Evolutionary conservation across 176 grass and related monocot genomes (phyloP), one percentile per base, ranked within the genome.

Genomic region (Dendrocalamus sinicus): DNA sequence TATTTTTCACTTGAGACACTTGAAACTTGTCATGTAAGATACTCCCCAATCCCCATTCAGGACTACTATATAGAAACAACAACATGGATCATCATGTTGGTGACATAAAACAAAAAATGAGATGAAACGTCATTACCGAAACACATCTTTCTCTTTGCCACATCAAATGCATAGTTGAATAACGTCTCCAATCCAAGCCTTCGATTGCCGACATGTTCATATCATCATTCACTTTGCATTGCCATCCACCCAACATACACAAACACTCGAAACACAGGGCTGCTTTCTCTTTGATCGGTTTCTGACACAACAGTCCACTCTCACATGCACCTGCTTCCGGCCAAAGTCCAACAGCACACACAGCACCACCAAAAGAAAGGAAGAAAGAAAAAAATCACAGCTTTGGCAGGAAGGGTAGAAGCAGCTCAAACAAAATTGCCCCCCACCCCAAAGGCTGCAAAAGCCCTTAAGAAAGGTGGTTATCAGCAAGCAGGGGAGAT

Each of bases 271-370:
- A 76, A 43, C 67, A 43, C 68, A 67, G 24, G 60, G 44, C 44
- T 78, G 61, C 45, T 41, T 44, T 12, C 70, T 41, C 78, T 82
- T 86, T 83, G 81, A 52, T 76, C 52, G 76, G 76, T 48, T n/a
- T 77, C 90, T 89, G 83, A 89, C 83, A 85, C 58, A 62, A 28
- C 70, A 89, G 83, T 71, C 77, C 89, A 59, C 76, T 17, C 71
- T 72, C 85, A 87, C 85, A 88, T 81, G 85, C 81, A 51, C 51
- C 55, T 73, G 85, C 81, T 76, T 85, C 85, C 88, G 81, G 76
- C 70, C 76, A 54, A 91, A 88, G 85, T 20, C 39, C 74, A 79
- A 43, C 17, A 75, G 14, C 45, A 35, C 48, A 41, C 45, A 35
- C 48, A 41, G 28, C 68, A 61, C 51, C 75, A 91, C 46, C 57